Base-by-base conservation (phyloP, 2,329 filamentous ascomycete species). In the Scytalidium lignicola region DNA sequence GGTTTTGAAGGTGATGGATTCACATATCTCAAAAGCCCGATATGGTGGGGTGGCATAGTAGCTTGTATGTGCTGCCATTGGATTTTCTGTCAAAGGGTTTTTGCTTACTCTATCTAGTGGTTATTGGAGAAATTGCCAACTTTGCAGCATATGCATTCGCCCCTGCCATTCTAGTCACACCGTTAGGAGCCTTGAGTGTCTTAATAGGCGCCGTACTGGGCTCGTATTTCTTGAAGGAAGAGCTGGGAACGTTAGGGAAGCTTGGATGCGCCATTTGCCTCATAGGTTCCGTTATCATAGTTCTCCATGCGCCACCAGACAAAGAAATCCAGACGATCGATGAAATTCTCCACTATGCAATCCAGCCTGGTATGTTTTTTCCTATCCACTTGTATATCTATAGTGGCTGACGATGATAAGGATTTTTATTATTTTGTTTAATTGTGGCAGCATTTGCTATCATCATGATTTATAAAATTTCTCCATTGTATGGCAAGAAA, bases 61-160 rank as follows among this genome's bases (percentile, higher is more conserved):
- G 95, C 90, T 64, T 82, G 90, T 95, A 78, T 69, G 85, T 55
- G 63, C 51, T 51, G 47, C 41, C 18, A n/a, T 48, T 44, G 20
- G 37, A 39, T n/a, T 45, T 47, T 44, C 17, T 13, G 32, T 23
- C n/a, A 37, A 40, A 43, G 28, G 43, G 28, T 39, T 37, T 43
- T 50, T 60, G 54, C 67, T 65, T 52, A 61, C 41, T 57, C 50
- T 41, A 44, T 51, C 45, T 47, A 95, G 90, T 99, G 81, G 87
- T 90, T 52, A 72, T 95, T 41, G 93, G 93, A 64, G 93, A 99
- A 72, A 75, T 96, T 51, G 95, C 90, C 72, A 99, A 99, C 70
- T 99, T 99, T 67, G 91, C 91, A 45, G 93, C 93, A 54, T 99
- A 99, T 67, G 93, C 93, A 7, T 99, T 97, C 70, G 93, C 93